Evolutionary conservation across 768 basidiomycete genomes (phyloP).

Genomic region (Trametes coccinea): DNA sequence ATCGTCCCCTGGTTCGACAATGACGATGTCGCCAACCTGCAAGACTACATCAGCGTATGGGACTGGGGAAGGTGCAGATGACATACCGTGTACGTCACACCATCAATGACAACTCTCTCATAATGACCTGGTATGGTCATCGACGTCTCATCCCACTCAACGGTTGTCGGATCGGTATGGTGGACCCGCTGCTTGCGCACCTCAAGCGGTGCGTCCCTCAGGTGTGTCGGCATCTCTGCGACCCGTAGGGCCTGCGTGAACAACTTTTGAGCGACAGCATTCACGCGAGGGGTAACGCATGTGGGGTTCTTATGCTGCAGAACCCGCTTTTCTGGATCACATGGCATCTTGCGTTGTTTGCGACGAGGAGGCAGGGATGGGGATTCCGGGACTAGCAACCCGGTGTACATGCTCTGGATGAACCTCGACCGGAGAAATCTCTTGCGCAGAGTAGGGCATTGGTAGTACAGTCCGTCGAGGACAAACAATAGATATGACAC

Average conservation of each 20-base stretch:
- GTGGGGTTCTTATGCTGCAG: constrained; percentile 40
- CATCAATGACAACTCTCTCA: constrained; percentile 54
- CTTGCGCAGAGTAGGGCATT: neutral
- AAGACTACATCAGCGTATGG: neutral
- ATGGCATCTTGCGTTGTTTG: neutral
- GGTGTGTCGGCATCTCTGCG: neutral
- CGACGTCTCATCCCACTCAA: constrained; percentile 37
- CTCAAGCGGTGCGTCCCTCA: neutral
- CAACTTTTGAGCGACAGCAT: constrained; percentile 8
- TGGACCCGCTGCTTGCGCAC: constrained; percentile 9
- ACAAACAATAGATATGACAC: too few species aligned
- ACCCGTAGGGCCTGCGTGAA: constrained; percentile 10
- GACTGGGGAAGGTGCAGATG: neutral
- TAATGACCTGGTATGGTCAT: constrained; percentile 38
- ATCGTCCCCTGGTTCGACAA: constrained; percentile 61
- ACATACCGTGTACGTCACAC: constrained; percentile 54
- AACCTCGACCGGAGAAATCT: neutral
- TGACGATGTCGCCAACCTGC: constrained; percentile 63
- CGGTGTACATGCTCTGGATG: neutral
- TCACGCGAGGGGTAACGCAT: constrained; percentile 25
- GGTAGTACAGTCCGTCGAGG: neutral
- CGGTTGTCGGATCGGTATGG: constrained; percentile 30
- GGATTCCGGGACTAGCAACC: neutral
- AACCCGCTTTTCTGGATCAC: constrained; percentile 32
- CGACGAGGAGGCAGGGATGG: neutral